Conservation (phyloP, 768 basidiomycete species). For the Lactarius hatsudake region DNA sequence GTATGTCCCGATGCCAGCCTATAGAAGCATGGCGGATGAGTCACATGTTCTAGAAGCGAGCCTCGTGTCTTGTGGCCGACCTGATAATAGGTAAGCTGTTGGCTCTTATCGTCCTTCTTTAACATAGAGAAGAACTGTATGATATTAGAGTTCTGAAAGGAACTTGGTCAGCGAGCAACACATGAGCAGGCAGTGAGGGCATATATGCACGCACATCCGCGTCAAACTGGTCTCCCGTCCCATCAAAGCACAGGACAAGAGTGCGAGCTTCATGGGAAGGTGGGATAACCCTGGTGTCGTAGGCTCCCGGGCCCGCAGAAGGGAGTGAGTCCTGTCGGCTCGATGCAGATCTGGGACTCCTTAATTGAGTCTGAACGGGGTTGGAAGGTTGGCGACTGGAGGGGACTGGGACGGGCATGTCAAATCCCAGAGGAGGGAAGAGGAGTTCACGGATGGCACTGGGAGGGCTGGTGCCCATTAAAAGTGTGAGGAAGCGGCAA, state of each 20-base stretch:
- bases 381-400: background rate
- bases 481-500: background rate
- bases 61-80: slow-evolving; percentile 33
- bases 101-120: slow-evolving; percentile 57
- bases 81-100: slow-evolving; percentile 78
- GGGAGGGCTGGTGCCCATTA: background rate
- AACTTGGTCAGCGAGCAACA: background rate
- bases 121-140: slow-evolving; percentile 67
- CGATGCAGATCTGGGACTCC: background rate
- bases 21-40: background rate
- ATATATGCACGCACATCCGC: slow-evolving; percentile 46
- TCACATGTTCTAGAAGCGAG: background rate
- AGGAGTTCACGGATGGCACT: background rate
- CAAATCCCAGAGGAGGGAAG: background rate
- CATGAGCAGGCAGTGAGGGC: background rate
- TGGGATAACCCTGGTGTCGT: slow-evolving; percentile 27
- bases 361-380: background rate
- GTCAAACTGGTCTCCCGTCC: slow-evolving; percentile 62
- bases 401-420: slow-evolving; percentile 1
- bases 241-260: slow-evolving; percentile 71
- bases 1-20: slow-evolving; percentile 77
- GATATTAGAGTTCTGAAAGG: slow-evolving; percentile 64
- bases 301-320: background rate
- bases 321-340: background rate
- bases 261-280: slow-evolving; percentile 38